Evolutionary conservation across 768 basidiomycete species (phyloP), one percentile per base, ranked within the genome.

Genomic region (Dentipellis sp.): DNA sequence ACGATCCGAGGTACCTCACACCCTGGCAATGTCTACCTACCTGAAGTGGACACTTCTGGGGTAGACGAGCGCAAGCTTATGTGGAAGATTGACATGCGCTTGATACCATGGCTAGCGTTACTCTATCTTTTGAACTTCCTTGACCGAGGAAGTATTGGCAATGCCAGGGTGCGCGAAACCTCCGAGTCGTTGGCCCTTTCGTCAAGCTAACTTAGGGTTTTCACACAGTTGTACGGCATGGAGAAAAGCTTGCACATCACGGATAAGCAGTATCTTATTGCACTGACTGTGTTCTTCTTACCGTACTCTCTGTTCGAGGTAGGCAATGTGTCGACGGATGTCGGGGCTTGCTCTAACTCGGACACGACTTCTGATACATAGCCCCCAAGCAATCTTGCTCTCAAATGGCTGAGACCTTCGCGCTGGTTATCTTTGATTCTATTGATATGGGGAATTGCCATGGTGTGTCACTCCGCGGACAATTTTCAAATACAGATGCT

Each of bases 121-220:
- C 72, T 92, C 21, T 90, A 91, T 66, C 73, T 90, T 22, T 72
- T 91, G 61, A 88, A 81, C 67, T 91, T 86, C 66, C 72, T 91
- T 69, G 67, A 86, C 57, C 66, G 74, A 63, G 73, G 75, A 39
- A 78, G 80, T 53, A 83, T 91, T 62, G 88, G 86, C 42, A 89
- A 89, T 66, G 85, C 86, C 4, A 82, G 81, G 72, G 88, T 84
- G 47, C 52, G 73, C 63, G 10, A 34, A 29, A 12, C 16, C 50
- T 36, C n/a, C n/a, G n/a, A n/a, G n/a, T 47, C 9, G 29, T 16
- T 10, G 7, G n/a, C n/a, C 2, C 42, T 14, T 17, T 45, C n/a
- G 16, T 45, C 42, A 45, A 7, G 10, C 40, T 42, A 16, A 42
- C 40, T 45, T 38, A 50, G 11, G 8, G 21, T 6, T 29, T 29